Evolutionary conservation across 352 stramenopile species (phyloP), one percentile per base, ranked within the genome.

Genomic region (Phytopythium aichiense): DNA sequence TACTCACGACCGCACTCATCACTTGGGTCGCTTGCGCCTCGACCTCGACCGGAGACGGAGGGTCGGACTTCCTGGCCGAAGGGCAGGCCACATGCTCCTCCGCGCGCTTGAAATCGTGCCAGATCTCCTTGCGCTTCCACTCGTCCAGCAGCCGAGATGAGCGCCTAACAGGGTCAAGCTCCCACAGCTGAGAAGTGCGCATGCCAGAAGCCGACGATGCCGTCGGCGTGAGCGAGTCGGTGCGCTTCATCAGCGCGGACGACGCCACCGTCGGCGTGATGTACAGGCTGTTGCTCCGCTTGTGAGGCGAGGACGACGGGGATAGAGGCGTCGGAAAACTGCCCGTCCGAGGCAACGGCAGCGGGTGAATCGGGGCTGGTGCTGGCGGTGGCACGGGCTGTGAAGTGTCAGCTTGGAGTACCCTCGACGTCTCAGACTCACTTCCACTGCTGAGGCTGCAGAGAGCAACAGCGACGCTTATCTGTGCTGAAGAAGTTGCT

Each of bases 41-140:
- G 12, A n/a, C 12, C 16, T 58, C 52, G 12, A 58, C 33, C 11
- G 31, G 30, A 12, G 23, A 48, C 31, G 33, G n/a, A 46, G 56
- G 20, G 12, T 45, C 45, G 13, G 23, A 64, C 38, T 30, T 71
- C 62, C 7, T 33, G 35, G 8, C 62, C 63, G 60, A 23, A 63
- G 67, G 60, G n/a, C 59, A 25, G 20, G 68, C 58, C 0, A 89
- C 58, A n/a, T 68, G 75, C 40, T 85, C 81, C 56, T 90, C 81
- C 1, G 79, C 81, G 31, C 74, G 71, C 56, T 90, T 90, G 40
- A 88, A 75, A 54, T 88, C 77, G 69, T 86, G 73, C 81, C 81
- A 90, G 59, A 90, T 85, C 50, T 90, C 79, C 58, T 88, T 87
- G 18, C 81, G 77, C 63, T 90, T 90, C 69, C 68, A 76, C 49